Base-by-base conservation (phyloP, 73 alveolate genomes). In the Urostyla sp. region DNA sequence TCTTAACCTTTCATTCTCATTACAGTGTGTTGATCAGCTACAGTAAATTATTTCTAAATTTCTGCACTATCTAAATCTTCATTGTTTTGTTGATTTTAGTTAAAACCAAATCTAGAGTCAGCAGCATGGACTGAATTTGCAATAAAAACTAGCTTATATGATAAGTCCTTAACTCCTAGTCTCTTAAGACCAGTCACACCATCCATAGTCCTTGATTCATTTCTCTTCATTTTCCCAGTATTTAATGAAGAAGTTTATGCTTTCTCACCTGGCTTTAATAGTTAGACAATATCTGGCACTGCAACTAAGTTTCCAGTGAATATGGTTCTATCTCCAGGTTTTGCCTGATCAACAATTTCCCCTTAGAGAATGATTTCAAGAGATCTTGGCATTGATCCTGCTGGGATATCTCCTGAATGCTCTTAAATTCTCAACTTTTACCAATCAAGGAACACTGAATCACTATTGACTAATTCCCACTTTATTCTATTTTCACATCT, bases 371-470 rank as follows among this genome's bases (percentile, higher is more conserved):
- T 95, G 20, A 98, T 96, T 84, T 98, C 99, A 55, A 98, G 94
- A 45, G 98, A 92, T 67, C 98, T 85, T 10, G 99, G 99, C 99
- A 98, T 98, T 23, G 98, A 91, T 0, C 99, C 99, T 3, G 99
- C 97, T 28, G 99, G 99, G 46, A 97, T 93, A 49, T 94, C 99
- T 26, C 77, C 87, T 15, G 98, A 91, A 56, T 90, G 92, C 79
- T 95, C 99, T 84, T 97, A 96, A 15, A 98, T 98, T 89, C 98
- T 95, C 35, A 98, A 87, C 60, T 98, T 98, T 75, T 98, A 97
- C 99, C 99, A 98, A 69, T 98, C 99, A 21, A 94, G 82, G 77
- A 96, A 97, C 0, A 86, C 89, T 37, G 99, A 93, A 67, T 91
- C 94, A 54, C 87, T 87, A 26, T 93, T 83, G 28, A 92, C 72